Percentiles rank a stretch among this genome's conserved stretches.
phyloP scores from a whole-genome alignment of 1,284 basidiomycete species.

The Leccinum fuscescens region DNA sequence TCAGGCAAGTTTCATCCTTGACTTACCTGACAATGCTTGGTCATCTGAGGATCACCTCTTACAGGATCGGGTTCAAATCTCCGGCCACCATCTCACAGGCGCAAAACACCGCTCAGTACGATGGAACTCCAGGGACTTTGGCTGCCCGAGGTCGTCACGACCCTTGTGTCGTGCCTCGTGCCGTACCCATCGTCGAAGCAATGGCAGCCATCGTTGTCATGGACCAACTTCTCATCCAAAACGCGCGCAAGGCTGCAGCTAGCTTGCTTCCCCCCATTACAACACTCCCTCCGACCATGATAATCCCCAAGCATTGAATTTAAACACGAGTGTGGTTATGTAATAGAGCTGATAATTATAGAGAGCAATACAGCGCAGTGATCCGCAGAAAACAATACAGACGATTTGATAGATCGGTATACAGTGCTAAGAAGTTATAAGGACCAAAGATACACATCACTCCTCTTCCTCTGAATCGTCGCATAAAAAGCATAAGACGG shows the following conservation, averaged over 20 bases:
- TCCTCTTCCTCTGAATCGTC: conserved; percentile 30
- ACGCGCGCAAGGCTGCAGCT: conserved; percentile 70
- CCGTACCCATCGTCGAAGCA: conserved; percentile 97
- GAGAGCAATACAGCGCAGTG: conserved; percentile 4
- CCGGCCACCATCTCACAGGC: conserved; percentile 96
- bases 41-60: conserved; percentile 7
- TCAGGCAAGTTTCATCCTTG: conserved; percentile 58
- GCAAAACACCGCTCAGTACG: conserved; percentile 90
- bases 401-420: not conserved
- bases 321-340: conserved; percentile 4
- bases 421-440: conserved; percentile 1
- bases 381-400: conserved; percentile 18
- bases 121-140: conserved; percentile 84
- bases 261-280: conserved; percentile 72
- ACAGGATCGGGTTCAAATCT: conserved; percentile 94
- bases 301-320: conserved; percentile 46
- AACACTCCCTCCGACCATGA: conserved; percentile 86
- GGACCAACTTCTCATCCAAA: conserved; percentile 89
- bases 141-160: conserved; percentile 94
- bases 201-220: conserved; percentile 97
- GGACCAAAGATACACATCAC: conserved; percentile 8
- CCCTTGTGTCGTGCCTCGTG: conserved; percentile 96
- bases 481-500: conserved; percentile 54
- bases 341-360: not conserved
- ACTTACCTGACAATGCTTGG: not conserved